Conservation (phyloP, 176 grass and related monocot genomes). For the Lolium multiflorum region DNA sequence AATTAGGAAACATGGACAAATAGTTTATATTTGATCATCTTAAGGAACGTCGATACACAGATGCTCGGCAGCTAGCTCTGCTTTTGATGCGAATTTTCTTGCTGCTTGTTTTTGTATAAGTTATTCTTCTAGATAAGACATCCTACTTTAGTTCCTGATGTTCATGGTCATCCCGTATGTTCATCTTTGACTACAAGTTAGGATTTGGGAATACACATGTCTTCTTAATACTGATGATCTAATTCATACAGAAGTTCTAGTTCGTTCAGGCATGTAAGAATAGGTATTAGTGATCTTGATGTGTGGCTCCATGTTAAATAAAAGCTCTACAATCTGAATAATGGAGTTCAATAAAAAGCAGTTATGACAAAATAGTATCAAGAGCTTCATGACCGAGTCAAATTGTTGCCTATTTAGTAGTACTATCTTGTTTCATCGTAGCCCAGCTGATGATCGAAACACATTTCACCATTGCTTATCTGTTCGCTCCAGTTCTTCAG, state of each 20-base stretch:
- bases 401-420: no score
- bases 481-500: neutral
- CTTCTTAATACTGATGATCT: neutral
- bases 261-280: neutral
- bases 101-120: neutral
- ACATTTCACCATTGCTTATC: constrained; percentile 13
- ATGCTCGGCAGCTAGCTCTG: neutral
- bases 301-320: neutral
- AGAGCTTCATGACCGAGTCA: neutral
- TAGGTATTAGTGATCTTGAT: neutral
- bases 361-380: neutral
- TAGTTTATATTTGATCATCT: neutral
- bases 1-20: neutral
- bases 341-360: neutral
- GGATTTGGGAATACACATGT: neutral
- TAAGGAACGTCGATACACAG: neutral
- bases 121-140: neutral
- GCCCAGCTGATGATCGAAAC: constrained; percentile 2
- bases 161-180: neutral
- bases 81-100: neutral
- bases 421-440: constrained; percentile 11
- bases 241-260: neutral
- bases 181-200: neutral
- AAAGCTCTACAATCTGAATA: neutral
- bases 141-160: neutral